Evolutionary conservation across 2,329 filamentous ascomycete genomes (phyloP), one percentile per base, ranked within the genome.

Genomic region (Fusarium sp.): DNA sequence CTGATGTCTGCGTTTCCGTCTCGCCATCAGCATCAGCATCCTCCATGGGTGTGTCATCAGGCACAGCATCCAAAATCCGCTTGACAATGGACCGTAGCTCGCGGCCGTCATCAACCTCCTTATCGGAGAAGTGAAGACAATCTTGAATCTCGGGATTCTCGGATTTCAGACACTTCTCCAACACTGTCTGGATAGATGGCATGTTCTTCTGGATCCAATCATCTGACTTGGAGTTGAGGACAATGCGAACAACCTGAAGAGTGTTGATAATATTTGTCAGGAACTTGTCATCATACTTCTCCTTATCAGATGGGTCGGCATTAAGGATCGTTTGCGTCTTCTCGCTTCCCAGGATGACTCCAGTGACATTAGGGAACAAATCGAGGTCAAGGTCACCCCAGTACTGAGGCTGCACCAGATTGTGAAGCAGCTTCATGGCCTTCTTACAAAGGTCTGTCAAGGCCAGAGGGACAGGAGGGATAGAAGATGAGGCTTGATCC

Each of bases 331-430:
- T 81, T 10, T 86, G 81, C 2, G 93, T 91, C 80, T 94, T 95
- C 10, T 98, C 96, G 53, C 92, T 91, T 3, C 92, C 90, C 12
- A 98, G 83, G 59, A 98, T 92, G 43, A 93, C 90, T 69, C 98
- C 95, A 0, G 94, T 96, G 60, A 95, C 92, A 75, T 96, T 97
- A 5, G 93, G 92, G 74, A 98, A 96, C 70, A 98, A 86, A 75
- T 98, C 95, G 18, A 98, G 87, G 52, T 98, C 94, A 36, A 98
- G 85, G 76, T 98, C 95, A 37, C 91, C 92, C 97, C 96, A 99
- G 76, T 95, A 94, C 39, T 92, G 90, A 15, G 94, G 91, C 62
- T 95, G 94, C 27, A 99, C 85, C 39, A 99, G 87, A 74, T 96
- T 94, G 72, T 93, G 89, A 18, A 99, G 86, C 53, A 98, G 85